Evolutionary conservation across 495 filamentous ascomycete genomes (phyloP).

Genomic region (Cenococcum geophilum): DNA sequence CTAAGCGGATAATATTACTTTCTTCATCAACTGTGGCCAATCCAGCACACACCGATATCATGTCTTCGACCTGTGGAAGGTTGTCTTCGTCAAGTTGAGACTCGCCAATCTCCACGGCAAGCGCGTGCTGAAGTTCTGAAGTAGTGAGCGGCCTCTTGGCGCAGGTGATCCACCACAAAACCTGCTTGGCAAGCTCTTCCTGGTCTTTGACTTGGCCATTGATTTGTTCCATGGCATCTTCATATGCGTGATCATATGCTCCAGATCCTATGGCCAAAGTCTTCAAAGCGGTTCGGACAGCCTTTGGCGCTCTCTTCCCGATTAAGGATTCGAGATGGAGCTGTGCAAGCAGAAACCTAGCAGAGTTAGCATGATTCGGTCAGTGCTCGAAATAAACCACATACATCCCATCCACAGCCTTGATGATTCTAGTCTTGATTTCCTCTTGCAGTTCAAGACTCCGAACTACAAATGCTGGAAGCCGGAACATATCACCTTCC

Average conservation of each 20-base stretch:
- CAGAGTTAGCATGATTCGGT: neutral
- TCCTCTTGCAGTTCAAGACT: conserved; percentile 31
- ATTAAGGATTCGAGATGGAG: conserved; percentile 13
- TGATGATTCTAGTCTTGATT: conserved; percentile 34
- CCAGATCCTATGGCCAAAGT: neutral
- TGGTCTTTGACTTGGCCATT: conserved; percentile 31
- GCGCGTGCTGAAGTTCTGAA: conserved; percentile 45
- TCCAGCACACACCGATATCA: conserved; percentile 47
- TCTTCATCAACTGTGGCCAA: conserved; percentile 46
- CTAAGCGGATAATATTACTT: conserved; percentile 44
- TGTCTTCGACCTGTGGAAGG: conserved; percentile 35
- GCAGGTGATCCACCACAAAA: conserved; percentile 45
- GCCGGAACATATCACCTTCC: conserved; percentile 19
- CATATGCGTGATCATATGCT: conserved; percentile 36
- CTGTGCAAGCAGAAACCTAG: conserved; percentile 17
- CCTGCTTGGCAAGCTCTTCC: conserved; percentile 34
- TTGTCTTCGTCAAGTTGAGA: conserved; percentile 39
- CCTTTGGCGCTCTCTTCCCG: neutral
- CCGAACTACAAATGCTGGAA: conserved; percentile 26
- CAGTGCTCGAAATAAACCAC: conserved; percentile 21
- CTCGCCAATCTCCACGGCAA: conserved; percentile 38
- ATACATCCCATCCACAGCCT: conserved; percentile 43
- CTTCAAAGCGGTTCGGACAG: neutral
- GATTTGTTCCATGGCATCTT: conserved; percentile 43
- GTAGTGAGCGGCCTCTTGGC: conserved; percentile 39